phyloP scores from a whole-genome alignment of 176 grass and related monocot species.

The Luzula sylvatica region DNA sequence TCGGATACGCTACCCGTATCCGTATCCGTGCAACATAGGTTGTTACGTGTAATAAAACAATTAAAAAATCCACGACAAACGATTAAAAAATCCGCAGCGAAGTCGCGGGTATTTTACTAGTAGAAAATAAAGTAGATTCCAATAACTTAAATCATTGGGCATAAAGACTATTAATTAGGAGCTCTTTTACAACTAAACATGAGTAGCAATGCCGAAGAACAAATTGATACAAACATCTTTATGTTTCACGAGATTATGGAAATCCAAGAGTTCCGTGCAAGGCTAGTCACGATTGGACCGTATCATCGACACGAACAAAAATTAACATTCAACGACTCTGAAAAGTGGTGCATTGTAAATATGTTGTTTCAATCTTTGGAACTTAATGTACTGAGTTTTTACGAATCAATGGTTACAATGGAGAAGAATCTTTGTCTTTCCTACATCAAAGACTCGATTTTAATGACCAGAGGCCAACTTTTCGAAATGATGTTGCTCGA shows the following conservation, averaged over 20 bases:
- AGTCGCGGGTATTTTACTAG: too few relatives aligned
- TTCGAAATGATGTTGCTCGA: constrained; percentile 7
- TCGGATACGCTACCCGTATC: too few relatives aligned
- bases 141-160: too few relatives aligned
- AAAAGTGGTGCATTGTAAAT: constrained; percentile 4
- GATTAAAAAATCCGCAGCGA: too few relatives aligned
- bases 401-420: not conserved
- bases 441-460: not conserved
- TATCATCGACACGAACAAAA: not conserved
- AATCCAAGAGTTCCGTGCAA: constrained; percentile 1
- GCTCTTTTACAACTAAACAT: too few relatives aligned
- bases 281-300: not conserved
- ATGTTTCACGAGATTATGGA: constrained; percentile 10
- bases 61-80: too few relatives aligned
- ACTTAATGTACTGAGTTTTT: not conserved
- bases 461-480: not conserved
- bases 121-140: too few relatives aligned
- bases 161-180: too few relatives aligned
- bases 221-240: not conserved
- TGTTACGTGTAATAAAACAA: too few relatives aligned
- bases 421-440: not conserved
- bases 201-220: not conserved
- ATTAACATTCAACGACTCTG: not conserved
- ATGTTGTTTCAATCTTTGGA: not conserved
- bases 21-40: too few relatives aligned